Conservation (phyloP, 129 eudicot genomes). For the Tagetes erecta region DNA sequence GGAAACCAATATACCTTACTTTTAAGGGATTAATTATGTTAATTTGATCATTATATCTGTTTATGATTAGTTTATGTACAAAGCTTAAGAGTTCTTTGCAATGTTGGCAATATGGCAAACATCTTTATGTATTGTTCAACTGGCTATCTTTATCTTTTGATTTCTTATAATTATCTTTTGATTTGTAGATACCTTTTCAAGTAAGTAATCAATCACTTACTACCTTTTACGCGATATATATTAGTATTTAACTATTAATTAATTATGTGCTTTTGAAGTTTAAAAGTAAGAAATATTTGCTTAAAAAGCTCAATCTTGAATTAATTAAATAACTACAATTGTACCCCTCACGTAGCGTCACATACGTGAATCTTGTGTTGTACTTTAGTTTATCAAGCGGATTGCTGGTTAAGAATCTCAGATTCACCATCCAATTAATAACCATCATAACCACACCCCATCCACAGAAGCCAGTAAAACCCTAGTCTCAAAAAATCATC, state of each 20-base stretch:
- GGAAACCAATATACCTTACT: not conserved
- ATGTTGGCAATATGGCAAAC: slow-evolving; percentile 35
- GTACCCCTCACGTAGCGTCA: too few species aligned
- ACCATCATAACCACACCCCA: too few species aligned
- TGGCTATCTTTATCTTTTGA: slow-evolving; percentile 25
- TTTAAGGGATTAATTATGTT: not conserved
- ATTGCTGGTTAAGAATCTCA: too few species aligned
- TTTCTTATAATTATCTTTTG: slow-evolving; percentile 8
- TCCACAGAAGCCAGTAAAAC: too few species aligned
- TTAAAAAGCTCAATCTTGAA: not conserved
- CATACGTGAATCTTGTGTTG: too few species aligned
- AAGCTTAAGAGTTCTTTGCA: slow-evolving; percentile 6
- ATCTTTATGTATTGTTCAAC: slow-evolving; percentile 27
- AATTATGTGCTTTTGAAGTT: slow-evolving; percentile 27
- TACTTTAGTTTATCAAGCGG: too few species aligned
- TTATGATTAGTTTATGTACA: slow-evolving; percentile 15
- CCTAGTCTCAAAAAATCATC: too few species aligned
- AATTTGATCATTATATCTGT: slow-evolving; percentile 15
- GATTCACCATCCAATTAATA: too few species aligned
- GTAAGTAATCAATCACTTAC: slow-evolving; percentile 24
- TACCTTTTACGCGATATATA: not conserved
- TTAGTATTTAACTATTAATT: not conserved
- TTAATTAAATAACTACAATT: not conserved
- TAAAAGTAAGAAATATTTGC: slow-evolving; percentile 5
- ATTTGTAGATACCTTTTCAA: slow-evolving; percentile 20